Percentiles rank a stretch among this genome's conserved stretches.
phyloP scores from a whole-genome alignment of 208 protist species.

The Borovskyia barvae region DNA sequence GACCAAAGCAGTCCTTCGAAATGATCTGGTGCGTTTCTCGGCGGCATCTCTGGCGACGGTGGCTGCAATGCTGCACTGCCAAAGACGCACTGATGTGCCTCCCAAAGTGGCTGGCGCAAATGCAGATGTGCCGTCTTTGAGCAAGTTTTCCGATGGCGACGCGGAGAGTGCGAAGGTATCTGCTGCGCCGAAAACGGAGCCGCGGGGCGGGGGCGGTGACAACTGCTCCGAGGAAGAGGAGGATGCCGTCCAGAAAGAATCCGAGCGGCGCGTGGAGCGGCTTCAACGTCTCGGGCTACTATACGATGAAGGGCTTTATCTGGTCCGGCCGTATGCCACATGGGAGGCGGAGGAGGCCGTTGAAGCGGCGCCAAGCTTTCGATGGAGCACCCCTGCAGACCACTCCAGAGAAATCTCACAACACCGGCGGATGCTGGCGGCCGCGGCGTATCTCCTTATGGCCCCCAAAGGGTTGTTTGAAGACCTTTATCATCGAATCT shows the following conservation, averaged over 20 bases:
- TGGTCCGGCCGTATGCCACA: conserved; percentile 34
- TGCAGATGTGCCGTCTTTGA: too few relatives aligned
- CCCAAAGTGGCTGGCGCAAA: too few relatives aligned
- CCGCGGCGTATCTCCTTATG: conserved; percentile 16
- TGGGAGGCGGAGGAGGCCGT: conserved; percentile 20
- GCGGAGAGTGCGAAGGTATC: not conserved
- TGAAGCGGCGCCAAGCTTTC: conserved; percentile 10
- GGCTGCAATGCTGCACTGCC: conserved; percentile 21
- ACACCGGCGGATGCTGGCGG: conserved; percentile 33
- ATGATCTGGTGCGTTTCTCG: conserved; percentile 66
- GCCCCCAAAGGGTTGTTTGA: conserved; percentile 15
- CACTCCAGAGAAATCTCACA: conserved; percentile 29
- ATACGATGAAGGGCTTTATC: conserved; percentile 82
- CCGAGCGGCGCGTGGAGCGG: conserved; percentile 46
- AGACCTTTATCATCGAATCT: conserved; percentile 37
- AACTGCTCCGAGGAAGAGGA: not conserved
- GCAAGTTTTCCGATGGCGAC: not conserved
- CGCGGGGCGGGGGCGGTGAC: too few relatives aligned
- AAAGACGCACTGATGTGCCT: not conserved
- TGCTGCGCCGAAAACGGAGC: not conserved
- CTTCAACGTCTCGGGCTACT: conserved; percentile 77
- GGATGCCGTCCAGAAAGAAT: conserved; percentile 11
- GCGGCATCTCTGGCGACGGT: conserved; percentile 23
- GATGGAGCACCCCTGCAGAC: conserved; percentile 12
- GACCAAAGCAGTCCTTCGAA: conserved; percentile 41